A percentile compares a stretch with the other conserved stretches of the same genome.
phyloP scores from a whole-genome alignment of 129 eudicot genomes.

The Chrysanthemum makinoi region DNA sequence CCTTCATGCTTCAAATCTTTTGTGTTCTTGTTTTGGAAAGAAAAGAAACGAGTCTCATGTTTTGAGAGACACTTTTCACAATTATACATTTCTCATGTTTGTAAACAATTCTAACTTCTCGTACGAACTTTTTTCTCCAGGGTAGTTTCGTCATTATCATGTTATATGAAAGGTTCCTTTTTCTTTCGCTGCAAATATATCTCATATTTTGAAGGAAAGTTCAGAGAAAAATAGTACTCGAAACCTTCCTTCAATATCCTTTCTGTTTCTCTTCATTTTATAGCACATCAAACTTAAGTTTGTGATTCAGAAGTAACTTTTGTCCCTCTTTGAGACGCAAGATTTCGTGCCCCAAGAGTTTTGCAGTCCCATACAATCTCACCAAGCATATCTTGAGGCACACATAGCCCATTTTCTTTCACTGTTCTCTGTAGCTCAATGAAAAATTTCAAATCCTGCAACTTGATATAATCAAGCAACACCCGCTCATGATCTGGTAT shows the following conservation, averaged over 20 bases:
- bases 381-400: slow-evolving; percentile 84
- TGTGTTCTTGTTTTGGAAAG: background rate
- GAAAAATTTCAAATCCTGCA: slow-evolving; percentile 67
- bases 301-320: slow-evolving; percentile 13
- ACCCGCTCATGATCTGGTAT: slow-evolving; percentile 80
- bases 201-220: slow-evolving; percentile 4
- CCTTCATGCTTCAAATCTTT: slow-evolving; percentile 1
- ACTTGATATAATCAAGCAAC: slow-evolving; percentile 63
- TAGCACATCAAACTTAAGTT: background rate
- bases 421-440: slow-evolving; percentile 57
- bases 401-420: slow-evolving; percentile 48
- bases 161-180: background rate
- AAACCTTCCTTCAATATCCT: background rate
- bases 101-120: background rate
- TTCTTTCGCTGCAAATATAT: slow-evolving; percentile 1
- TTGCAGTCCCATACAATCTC: slow-evolving; percentile 85
- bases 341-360: slow-evolving; percentile 44
- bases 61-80: background rate
- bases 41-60: background rate
- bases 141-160: background rate
- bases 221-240: background rate
- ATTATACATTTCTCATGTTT: background rate
- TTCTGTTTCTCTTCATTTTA: background rate
- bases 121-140: background rate
- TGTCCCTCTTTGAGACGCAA: slow-evolving; percentile 15